phyloP scores from a whole-genome alignment of 441 rosid genomes.

The Manihot esculenta region DNA sequence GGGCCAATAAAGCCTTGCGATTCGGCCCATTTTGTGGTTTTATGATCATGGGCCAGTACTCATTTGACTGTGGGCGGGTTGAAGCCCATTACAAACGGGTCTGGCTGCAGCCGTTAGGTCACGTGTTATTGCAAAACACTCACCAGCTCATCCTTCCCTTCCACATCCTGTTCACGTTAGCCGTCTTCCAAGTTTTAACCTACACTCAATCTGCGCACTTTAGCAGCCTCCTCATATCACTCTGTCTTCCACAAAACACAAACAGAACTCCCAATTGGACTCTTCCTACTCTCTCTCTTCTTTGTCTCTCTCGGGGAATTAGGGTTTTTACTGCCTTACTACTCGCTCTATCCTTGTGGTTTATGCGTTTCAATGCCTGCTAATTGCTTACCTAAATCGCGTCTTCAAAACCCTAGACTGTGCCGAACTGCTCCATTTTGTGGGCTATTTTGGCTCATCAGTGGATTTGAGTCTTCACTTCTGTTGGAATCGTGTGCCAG shows the following conservation, averaged over 20 bases:
- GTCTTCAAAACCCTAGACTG: slow-evolving; percentile 43
- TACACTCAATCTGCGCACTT: slow-evolving; percentile 21
- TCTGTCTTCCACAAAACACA: slow-evolving; percentile 13
- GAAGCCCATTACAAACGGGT: no score
- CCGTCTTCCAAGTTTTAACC: slow-evolving; percentile 16
- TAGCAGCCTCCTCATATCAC: slow-evolving; percentile 21
- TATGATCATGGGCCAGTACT: no score
- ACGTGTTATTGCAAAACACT: slow-evolving; percentile 24
- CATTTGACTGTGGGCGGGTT: no score
- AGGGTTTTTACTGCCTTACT: slow-evolving; percentile 37
- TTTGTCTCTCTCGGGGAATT: slow-evolving; percentile 14
- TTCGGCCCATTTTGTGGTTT: no score
- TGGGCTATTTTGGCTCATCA: slow-evolving; percentile 41
- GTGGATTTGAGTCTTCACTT: slow-evolving; percentile 17
- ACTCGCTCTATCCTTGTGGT: slow-evolving; percentile 13
- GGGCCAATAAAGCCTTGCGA: no score
- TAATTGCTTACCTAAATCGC: slow-evolving; percentile 30
- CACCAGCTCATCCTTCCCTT: no score
- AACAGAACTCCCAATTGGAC: slow-evolving; percentile 16
- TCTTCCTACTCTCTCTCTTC: slow-evolving; percentile 5
- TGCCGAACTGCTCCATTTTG: slow-evolving; percentile 34
- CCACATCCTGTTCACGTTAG: slow-evolving; percentile 26
- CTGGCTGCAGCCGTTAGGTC: slow-evolving; percentile 23
- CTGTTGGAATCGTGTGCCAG: slow-evolving; percentile 5
- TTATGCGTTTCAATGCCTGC: slow-evolving; percentile 60